Evolutionary conservation across 2,329 filamentous ascomycete species (phyloP), one percentile per base, ranked within the genome.

Genomic region (Chaetothyriales sp.): DNA sequence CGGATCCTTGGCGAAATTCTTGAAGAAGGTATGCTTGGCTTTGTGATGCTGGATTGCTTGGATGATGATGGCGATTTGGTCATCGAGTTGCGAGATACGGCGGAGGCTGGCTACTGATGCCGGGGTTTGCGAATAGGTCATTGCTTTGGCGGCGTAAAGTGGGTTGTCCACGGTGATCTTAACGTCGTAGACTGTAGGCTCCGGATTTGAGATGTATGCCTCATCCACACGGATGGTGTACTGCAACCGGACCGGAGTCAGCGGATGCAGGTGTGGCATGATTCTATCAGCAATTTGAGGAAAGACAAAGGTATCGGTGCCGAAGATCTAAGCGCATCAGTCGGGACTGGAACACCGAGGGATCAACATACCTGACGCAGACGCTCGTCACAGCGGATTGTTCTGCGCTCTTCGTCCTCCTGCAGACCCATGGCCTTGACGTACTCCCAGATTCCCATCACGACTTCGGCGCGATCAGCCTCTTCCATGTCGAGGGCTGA

Each of bases 191-290:
- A 97, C 75, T 5, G 89, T 95, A 1, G 87, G 82, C 49, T 80
- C 74, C 3, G 87, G 83, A 59, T 80, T 81, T 52, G 65, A 65
- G 64, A 90, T 83, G 63, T 89, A 90, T 7, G 83, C 80, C 62
- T 87, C 77, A 66, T 98, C 92, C 43, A 95, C 85, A 54, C 90
- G 87, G 65, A 98, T 92, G 7, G 89, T 98, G 72, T 95, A 98
- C 19, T 82, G 77, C 33, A 98, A 78, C 62, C 85, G 82, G 63
- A 95, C 78, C 0, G 92, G 89, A 5, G 86, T 81, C 1, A 95
- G 77, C 2, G 87, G 81, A 28, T 77, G 80, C 51, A 95, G 79
- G 67, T 97, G 89, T 8, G 78, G 77, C 49, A 83, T 79, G 56
- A 94, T 82, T 60, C 86, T 85, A 49, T 90, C 85, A 46, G 85